Evolutionary conservation across 1,139 yeast genomes (phyloP).

Genomic region (Pichia sp.): DNA sequence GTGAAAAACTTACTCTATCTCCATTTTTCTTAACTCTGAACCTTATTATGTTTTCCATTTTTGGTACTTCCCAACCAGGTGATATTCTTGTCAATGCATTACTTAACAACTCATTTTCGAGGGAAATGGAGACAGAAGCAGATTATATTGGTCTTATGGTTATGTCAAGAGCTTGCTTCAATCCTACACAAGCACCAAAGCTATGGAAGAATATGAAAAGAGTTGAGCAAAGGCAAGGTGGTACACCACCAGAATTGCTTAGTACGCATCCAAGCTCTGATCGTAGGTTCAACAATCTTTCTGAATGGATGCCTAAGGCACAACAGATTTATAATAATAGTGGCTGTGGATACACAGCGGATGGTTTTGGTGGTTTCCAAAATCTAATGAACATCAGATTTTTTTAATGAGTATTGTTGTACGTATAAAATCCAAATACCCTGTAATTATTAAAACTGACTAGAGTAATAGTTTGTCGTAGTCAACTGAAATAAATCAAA

Average conservation of each 20-base stretch:
- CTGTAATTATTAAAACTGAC: too few species aligned
- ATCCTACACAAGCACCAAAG: constrained; percentile 63
- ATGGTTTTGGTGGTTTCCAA: neutral
- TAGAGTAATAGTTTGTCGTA: too few species aligned
- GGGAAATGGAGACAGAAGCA: constrained; percentile 94
- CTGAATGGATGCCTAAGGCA: constrained; percentile 69
- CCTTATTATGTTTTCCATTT: constrained; percentile 39
- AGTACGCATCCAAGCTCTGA: constrained; percentile 89
- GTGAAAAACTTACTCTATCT: constrained; percentile 65
- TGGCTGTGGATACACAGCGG: constrained; percentile 24
- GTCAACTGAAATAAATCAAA: too few species aligned
- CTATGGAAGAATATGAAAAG: constrained; percentile 80
- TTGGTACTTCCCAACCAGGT: constrained; percentile 48
- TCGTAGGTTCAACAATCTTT: constrained; percentile 62
- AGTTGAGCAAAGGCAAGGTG: constrained; percentile 40
- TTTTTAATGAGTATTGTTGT: neutral
- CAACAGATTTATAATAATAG: constrained; percentile 34
- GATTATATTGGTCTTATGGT: constrained; percentile 89
- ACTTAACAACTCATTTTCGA: constrained; percentile 72
- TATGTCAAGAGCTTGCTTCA: constrained; percentile 83
- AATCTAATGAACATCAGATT: neutral
- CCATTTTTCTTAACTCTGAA: constrained; percentile 53
- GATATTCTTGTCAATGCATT: constrained; percentile 51
- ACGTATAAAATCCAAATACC: too few species aligned
- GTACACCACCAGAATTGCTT: constrained; percentile 50